phyloP scores from a whole-genome alignment of 371 early-diverging fungal genomes.

The Mortierella polycephala region DNA sequence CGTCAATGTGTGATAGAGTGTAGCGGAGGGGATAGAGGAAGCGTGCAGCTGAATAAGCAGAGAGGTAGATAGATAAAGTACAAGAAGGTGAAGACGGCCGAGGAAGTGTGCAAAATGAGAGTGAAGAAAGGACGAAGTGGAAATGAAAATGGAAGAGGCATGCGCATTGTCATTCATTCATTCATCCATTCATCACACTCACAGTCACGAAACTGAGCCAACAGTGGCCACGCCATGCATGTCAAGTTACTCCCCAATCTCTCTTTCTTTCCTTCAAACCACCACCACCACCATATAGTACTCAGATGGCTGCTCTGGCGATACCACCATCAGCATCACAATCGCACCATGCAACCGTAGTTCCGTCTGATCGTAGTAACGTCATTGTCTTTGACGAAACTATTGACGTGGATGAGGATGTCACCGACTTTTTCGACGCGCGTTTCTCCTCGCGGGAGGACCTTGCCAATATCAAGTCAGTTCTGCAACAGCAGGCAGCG shows the following conservation, averaged over 20 bases:
- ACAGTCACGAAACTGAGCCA: too few relatives aligned
- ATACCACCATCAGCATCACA: neutral
- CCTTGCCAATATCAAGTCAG: constrained; percentile 27
- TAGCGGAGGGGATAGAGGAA: too few relatives aligned
- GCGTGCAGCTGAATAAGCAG: too few relatives aligned
- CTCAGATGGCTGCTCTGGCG: neutral
- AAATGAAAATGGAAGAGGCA: too few relatives aligned
- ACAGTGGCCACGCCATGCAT: too few relatives aligned
- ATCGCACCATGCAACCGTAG: neutral
- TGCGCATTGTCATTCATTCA: too few relatives aligned
- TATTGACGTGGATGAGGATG: constrained; percentile 51
- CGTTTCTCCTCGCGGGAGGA: constrained; percentile 35
- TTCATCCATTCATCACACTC: too few relatives aligned
- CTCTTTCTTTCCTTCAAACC: neutral
- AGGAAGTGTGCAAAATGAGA: too few relatives aligned
- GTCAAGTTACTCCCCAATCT: neutral
- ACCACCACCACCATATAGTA: neutral
- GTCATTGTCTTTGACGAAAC: constrained; percentile 52
- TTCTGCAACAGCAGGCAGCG: constrained; percentile 23
- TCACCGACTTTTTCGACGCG: constrained; percentile 45
- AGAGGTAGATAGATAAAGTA: too few relatives aligned
- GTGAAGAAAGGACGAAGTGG: too few relatives aligned
- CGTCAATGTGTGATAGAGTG: too few relatives aligned
- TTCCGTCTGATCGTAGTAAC: constrained; percentile 14
- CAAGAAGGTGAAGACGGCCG: too few relatives aligned